A percentile compares a stretch with the other conserved stretches of the same genome.
Evolutionary conservation across 2,329 filamentous ascomycete species (phyloP).

Genomic region (Neobulgaria alba): DNA sequence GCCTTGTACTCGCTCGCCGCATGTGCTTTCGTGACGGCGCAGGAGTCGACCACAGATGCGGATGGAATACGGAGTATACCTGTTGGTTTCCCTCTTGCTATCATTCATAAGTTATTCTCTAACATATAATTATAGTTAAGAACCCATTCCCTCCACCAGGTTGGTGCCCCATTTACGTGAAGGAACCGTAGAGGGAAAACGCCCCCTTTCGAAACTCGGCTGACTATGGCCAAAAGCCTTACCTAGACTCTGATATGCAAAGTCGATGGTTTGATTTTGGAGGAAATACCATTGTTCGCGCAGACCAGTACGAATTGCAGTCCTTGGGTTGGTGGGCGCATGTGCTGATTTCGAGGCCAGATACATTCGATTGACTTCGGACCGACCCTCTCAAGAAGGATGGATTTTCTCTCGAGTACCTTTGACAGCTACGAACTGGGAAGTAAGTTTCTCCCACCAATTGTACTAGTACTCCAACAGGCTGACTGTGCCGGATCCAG

Average conservation of each 20-base stretch:
- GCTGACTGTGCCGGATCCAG: slow-evolving; percentile 29
- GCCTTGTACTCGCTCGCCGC: slow-evolving; percentile 30
- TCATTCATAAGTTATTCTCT: too few species aligned
- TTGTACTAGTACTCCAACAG: too few species aligned
- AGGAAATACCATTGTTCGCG: slow-evolving; percentile 79
- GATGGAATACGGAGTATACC: slow-evolving; percentile 54
- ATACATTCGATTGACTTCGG: slow-evolving; percentile 87
- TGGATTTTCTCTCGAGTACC: slow-evolving; percentile 94
- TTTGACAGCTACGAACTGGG: slow-evolving; percentile 96
- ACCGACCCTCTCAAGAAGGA: slow-evolving; percentile 82
- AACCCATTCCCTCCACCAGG: slow-evolving; percentile 75
- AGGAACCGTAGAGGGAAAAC: not conserved
- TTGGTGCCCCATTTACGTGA: slow-evolving; percentile 42
- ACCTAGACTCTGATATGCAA: slow-evolving; percentile 95
- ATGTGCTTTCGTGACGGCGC: slow-evolving; percentile 27
- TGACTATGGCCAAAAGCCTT: slow-evolving; percentile 54
- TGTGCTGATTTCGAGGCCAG: slow-evolving; percentile 36
- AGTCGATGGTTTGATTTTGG: slow-evolving; percentile 99
- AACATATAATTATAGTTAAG: slow-evolving; percentile 58
- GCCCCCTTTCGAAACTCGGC: slow-evolving; percentile 6
- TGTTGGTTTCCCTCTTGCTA: slow-evolving; percentile 36
- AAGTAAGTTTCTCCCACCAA: slow-evolving; percentile 39
- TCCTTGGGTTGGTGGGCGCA: slow-evolving; percentile 1
- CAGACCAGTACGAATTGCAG: slow-evolving; percentile 49
- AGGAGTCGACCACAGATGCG: slow-evolving; percentile 30